These are phyloP conservation scores for Penicillium thymicola DNA, from an alignment of 2,329 filamentous ascomycete genomes.

Conservation along the genomic window DNA sequence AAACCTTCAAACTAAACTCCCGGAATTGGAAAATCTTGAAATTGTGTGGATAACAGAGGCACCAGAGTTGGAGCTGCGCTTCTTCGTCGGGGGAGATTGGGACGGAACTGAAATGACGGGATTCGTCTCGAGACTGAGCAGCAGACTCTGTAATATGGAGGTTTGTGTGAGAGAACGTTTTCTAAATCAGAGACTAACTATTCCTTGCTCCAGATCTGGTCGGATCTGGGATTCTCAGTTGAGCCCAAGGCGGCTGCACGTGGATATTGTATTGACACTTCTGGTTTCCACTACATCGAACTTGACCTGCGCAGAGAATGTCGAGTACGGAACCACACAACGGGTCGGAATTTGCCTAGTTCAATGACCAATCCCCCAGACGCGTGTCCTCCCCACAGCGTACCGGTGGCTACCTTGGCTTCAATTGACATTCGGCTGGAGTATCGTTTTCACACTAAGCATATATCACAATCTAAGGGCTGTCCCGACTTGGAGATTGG, in stretches of 20 bases:
- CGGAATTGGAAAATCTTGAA: slow-evolving; percentile 2
- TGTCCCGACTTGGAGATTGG: too few species aligned
- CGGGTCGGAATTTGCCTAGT: slow-evolving; percentile 13
- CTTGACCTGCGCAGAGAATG: slow-evolving; percentile 22
- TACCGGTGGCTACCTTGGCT: slow-evolving; percentile 17
- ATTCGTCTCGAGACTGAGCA: slow-evolving; percentile 19
- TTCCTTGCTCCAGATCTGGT: slow-evolving; percentile 28
- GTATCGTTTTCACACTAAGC: slow-evolving; percentile 6
- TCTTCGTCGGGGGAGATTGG: slow-evolving; percentile 19
- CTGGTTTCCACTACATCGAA: slow-evolving; percentile 14
- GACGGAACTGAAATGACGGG: background rate
- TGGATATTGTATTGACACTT: background rate
- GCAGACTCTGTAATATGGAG: slow-evolving; percentile 25
- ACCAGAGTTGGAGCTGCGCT: slow-evolving; percentile 27
- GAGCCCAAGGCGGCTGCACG: slow-evolving; percentile 19
- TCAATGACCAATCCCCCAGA: slow-evolving; percentile 15
- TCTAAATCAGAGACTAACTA: background rate
- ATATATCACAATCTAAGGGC: background rate
- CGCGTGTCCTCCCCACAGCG: slow-evolving; percentile 14
- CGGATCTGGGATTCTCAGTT: slow-evolving; percentile 27
- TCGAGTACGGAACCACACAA: background rate
- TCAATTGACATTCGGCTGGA: slow-evolving; percentile 22
- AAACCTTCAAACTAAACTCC: too few species aligned
- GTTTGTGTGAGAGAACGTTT: slow-evolving; percentile 6
- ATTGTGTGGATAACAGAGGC: slow-evolving; percentile 30